Evolutionary conservation across 2,329 filamentous ascomycete genomes (phyloP).

Genomic region (Aspergillus sp.): DNA sequence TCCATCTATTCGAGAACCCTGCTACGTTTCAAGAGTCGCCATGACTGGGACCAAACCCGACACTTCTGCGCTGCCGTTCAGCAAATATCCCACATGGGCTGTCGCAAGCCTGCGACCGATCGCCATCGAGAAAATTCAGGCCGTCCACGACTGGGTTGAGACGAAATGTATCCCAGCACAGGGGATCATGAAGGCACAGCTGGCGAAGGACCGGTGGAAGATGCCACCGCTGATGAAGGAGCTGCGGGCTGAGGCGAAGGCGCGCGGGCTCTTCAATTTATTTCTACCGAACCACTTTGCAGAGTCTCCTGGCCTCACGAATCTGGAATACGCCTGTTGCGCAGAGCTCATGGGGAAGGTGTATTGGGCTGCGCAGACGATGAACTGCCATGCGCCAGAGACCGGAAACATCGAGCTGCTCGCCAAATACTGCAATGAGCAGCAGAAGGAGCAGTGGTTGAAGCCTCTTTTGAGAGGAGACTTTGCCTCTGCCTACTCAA

Average conservation of each 20-base stretch:
- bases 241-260: slow-evolving; percentile 4
- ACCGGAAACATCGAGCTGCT: slow-evolving; percentile 13
- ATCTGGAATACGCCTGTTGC: slow-evolving; percentile 10
- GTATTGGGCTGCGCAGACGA: slow-evolving; percentile 9
- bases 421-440: slow-evolving; percentile 8
- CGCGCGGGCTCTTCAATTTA: slow-evolving; percentile 8
- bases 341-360: slow-evolving; percentile 9
- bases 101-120: slow-evolving; percentile 6
- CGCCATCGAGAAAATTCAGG: slow-evolving; percentile 8
- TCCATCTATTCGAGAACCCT: neutral
- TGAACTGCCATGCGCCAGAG: slow-evolving; percentile 12
- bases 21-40: neutral
- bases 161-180: slow-evolving; percentile 8
- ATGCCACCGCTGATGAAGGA: slow-evolving; percentile 5
- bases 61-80: neutral
- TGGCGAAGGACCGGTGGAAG: slow-evolving; percentile 5
- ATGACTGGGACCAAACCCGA: neutral
- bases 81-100: neutral
- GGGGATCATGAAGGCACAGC: slow-evolving; percentile 4
- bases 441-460: slow-evolving; percentile 9
- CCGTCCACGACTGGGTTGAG: slow-evolving; percentile 10
- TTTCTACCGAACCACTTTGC: slow-evolving; percentile 7
- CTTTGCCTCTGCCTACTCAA: slow-evolving; percentile 8
- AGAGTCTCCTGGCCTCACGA: slow-evolving; percentile 5
- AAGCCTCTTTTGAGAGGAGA: slow-evolving; percentile 1